phyloP scores from a whole-genome alignment of 2,329 filamentous ascomycete species.

The Metarhizium brunneum region DNA sequence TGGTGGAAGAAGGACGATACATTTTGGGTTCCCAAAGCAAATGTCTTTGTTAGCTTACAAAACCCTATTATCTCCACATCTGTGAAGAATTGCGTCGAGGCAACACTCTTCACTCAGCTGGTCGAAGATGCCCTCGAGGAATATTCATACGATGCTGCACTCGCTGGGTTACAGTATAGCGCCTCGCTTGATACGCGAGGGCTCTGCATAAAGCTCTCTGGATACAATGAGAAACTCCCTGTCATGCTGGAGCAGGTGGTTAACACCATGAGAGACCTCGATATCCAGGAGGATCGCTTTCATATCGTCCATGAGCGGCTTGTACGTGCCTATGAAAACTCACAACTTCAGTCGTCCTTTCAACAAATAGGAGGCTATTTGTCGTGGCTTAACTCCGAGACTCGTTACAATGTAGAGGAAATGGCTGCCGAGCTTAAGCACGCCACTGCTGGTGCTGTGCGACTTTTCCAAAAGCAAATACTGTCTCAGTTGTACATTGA shows the following conservation, averaged over 20 bases:
- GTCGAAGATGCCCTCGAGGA: slow-evolving; percentile 84
- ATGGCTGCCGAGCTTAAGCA: slow-evolving; percentile 65
- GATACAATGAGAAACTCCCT: slow-evolving; percentile 93
- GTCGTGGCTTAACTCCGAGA: slow-evolving; percentile 68
- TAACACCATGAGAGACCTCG: slow-evolving; percentile 71
- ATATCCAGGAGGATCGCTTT: slow-evolving; percentile 80
- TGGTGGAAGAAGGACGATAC: slow-evolving; percentile 99
- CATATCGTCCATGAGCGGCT: slow-evolving; percentile 83
- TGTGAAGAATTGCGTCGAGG: slow-evolving; percentile 68
- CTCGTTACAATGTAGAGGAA: slow-evolving; percentile 71
- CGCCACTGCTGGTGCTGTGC: slow-evolving; percentile 66
- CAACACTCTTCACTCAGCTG: slow-evolving; percentile 72
- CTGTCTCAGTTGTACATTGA: slow-evolving; percentile 82
- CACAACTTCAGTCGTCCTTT: slow-evolving; percentile 81
- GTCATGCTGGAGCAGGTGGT: slow-evolving; percentile 87
- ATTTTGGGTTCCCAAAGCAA: slow-evolving; percentile 96
- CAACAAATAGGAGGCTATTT: slow-evolving; percentile 79
- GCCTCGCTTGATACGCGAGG: slow-evolving; percentile 66
- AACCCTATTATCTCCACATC: slow-evolving; percentile 74
- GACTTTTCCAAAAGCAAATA: slow-evolving; percentile 69
- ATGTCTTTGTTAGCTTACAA: slow-evolving; percentile 69
- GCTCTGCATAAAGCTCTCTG: slow-evolving; percentile 68
- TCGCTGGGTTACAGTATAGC: slow-evolving; percentile 79
- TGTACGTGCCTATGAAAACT: slow-evolving; percentile 70
- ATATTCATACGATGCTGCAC: slow-evolving; percentile 91